Evolutionary conservation across 2,329 filamentous ascomycete genomes (phyloP), one percentile per base, ranked within the genome.

Genomic region (Scedosporium apiospermum): DNA sequence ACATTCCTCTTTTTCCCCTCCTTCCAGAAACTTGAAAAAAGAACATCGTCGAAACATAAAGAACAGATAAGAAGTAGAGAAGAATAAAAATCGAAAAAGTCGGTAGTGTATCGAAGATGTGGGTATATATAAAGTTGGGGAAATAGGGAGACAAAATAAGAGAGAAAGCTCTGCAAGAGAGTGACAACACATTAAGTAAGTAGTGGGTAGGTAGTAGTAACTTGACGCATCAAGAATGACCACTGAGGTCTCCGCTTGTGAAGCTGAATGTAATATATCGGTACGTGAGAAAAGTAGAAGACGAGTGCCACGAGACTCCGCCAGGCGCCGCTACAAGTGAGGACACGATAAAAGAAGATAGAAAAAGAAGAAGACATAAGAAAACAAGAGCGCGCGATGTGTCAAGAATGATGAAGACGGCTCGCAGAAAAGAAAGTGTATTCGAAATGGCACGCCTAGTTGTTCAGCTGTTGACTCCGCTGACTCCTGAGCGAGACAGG

Each of bases 401-500:
- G 7, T 49, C 16, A 27, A 55, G 18, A 26, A 6, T 30, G 7
- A 14, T 55, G 51, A 55, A 7, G 18, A 55, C 16, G 34, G 34
- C 12, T 12, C 34, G 10, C 10, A 30, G 14, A 4, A 49, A 49
- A 30, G 21, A 16, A 23, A 12, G 18, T 30, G 18, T 23, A 21
- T 16, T 55, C 12, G 49, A 21, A 34, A 34, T 34, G 6, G 10
- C 23, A 16, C 51, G n/a, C 23, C 30, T 55, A 55, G 23, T 55
- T 55, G 51, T 55, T 23, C 7, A 55, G 55, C 23, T 58, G 55
- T 14, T 58, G 58, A 44, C 44, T 18, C 42, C 44, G 55, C 42
- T 60, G 41, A 18, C 23, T 73, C 59, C 77, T 76, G 63, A 84
- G 66, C 9, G 79, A 71, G 23, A 77, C 74, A 1, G 84, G 82